phyloP scores from a whole-genome alignment of 2,329 filamentous ascomycete genomes.

The Emergomyces africanus region DNA sequence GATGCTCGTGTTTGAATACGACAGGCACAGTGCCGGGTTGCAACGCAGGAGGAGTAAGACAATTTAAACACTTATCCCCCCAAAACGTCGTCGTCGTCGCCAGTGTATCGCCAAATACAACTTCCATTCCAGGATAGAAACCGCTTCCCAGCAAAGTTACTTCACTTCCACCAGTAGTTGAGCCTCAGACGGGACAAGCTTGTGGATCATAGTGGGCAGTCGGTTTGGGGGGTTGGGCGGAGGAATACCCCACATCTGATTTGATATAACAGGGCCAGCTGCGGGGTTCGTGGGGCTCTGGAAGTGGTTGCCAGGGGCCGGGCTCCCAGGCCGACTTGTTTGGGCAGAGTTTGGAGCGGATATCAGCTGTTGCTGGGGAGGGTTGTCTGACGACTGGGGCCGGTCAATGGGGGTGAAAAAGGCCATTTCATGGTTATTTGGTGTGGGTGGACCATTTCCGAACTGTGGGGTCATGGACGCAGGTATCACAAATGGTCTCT shows the following conservation, averaged over 20 bases:
- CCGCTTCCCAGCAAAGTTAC: slow-evolving; percentile 72
- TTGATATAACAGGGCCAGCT: slow-evolving; percentile 35
- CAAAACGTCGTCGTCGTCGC: slow-evolving; percentile 67
- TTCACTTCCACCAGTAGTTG: slow-evolving; percentile 71
- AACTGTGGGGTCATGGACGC: slow-evolving; percentile 36
- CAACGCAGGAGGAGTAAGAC: slow-evolving; percentile 58
- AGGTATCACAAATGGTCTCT: slow-evolving; percentile 36
- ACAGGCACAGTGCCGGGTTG: slow-evolving; percentile 58
- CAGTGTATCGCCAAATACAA: slow-evolving; percentile 65
- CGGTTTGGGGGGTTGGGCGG: slow-evolving; percentile 39
- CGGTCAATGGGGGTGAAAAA: slow-evolving; percentile 46
- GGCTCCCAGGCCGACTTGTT: slow-evolving; percentile 66
- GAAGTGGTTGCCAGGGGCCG: slow-evolving; percentile 33
- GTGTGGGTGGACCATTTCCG: slow-evolving; percentile 51
- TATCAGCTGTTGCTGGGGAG: slow-evolving; percentile 51
- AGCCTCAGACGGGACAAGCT: slow-evolving; percentile 70
- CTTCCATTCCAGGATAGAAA: slow-evolving; percentile 67
- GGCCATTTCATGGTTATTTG: slow-evolving; percentile 49
- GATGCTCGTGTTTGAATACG: slow-evolving; percentile 48
- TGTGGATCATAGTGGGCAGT: slow-evolving; percentile 56
- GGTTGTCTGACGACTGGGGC: slow-evolving; percentile 52
- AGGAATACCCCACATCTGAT: slow-evolving; percentile 40
- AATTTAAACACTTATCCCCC: slow-evolving; percentile 68
- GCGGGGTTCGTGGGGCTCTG: slow-evolving; percentile 21
- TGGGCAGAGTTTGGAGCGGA: slow-evolving; percentile 61